Percentiles rank a stretch among this genome's conserved stretches.
These are phyloP conservation scores for Rhizoclosmatium sp. DNA, from an alignment of 192 early-diverging fungal species.

Conservation along the genomic window DNA sequence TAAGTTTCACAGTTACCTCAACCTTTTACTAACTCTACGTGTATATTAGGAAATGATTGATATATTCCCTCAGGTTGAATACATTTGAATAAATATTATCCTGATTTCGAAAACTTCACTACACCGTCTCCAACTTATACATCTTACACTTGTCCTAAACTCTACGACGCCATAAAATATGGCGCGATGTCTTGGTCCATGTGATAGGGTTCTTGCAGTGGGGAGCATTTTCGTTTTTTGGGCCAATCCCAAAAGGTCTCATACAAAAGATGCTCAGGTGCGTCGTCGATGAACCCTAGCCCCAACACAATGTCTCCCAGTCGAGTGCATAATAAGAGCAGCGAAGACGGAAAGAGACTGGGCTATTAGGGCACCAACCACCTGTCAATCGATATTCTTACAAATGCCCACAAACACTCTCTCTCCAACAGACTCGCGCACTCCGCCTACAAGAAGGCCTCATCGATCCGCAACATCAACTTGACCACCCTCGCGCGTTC, in stretches of 20 bases:
- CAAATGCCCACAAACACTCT: neutral
- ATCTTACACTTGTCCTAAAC: too few species aligned
- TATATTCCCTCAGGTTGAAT: conserved; percentile 1
- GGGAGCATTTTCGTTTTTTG: conserved; percentile 7
- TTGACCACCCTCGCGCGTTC: conserved; percentile 6
- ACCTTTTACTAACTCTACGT: neutral
- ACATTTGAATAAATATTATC: neutral
- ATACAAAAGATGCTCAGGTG: conserved; percentile 17
- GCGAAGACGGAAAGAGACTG: too few species aligned
- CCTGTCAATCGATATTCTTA: neutral
- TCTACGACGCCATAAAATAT: too few species aligned
- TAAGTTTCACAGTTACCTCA: neutral
- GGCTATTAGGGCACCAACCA: neutral
- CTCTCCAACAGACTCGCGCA: neutral
- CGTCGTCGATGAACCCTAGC: neutral
- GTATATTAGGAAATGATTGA: conserved; percentile 6
- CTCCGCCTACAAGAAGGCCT: conserved; percentile 22
- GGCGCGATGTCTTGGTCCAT: neutral
- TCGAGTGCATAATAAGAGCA: neutral
- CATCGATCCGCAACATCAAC: conserved; percentile 27
- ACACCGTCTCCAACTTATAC: too few species aligned
- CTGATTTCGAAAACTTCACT: too few species aligned
- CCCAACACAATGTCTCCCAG: neutral
- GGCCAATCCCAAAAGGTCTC: neutral
- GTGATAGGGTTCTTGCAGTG: neutral